Evolutionary conservation across 176 grass and related monocot species (phyloP).

Genomic region (Musa acuminata): DNA sequence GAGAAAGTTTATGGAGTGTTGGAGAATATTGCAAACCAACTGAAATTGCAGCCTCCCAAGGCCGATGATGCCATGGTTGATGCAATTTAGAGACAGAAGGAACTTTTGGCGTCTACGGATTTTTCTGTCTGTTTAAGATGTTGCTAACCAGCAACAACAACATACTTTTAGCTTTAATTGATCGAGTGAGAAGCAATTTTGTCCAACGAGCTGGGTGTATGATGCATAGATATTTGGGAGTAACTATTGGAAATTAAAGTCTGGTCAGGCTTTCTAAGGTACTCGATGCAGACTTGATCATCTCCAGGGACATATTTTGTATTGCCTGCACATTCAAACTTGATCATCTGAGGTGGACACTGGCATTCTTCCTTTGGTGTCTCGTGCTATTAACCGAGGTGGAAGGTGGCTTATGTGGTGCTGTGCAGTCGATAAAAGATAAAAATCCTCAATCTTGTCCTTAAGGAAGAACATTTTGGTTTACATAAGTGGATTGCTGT

Average conservation of each 20-base stretch:
- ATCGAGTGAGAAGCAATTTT: not conserved
- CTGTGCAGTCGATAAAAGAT: not conserved
- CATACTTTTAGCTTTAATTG: not conserved
- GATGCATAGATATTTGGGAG: not conserved
- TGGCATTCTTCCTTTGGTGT: too few species aligned
- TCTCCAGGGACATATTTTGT: not conserved
- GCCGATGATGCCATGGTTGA: not conserved
- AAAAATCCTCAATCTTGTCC: not conserved
- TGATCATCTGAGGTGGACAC: not conserved
- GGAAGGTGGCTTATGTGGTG: not conserved
- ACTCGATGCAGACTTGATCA: not conserved
- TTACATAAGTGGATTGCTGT: not conserved
- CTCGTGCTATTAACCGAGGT: not conserved
- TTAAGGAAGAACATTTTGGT: not conserved
- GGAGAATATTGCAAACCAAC: constrained; percentile 14
- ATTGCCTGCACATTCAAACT: not conserved
- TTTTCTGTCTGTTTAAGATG: not conserved
- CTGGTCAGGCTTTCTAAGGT: not conserved
- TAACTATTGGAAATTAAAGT: not conserved
- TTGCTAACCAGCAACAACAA: not conserved
- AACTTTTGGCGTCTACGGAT: not conserved
- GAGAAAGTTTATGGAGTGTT: constrained; percentile 17
- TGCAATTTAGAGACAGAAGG: not conserved
- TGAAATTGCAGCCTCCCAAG: constrained; percentile 25
- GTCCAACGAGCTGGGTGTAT: too few species aligned